Base-by-base conservation (phyloP, 306 rosid genomes). In the Ochetophila trinervis region DNA sequence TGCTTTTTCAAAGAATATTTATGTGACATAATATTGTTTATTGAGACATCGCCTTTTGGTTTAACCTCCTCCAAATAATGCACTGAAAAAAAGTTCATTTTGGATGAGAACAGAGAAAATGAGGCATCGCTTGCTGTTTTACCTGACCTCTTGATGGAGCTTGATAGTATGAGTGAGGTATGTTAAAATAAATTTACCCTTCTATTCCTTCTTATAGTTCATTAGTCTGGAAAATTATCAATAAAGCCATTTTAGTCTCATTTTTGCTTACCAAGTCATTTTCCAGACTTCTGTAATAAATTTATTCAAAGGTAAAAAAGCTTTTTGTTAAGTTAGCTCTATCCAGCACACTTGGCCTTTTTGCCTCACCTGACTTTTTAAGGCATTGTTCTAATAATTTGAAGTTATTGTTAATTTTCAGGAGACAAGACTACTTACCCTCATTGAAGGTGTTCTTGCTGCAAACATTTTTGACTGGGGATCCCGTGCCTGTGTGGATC, bases 381-480 rank as follows among this genome's bases (percentile, higher is more conserved):
- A 66, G 61, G 60, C 65, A 45, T 30, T 53, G 60, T 64, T 80
- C 54, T 47, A 47, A 65, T 68, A 42, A 66, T 74, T 58, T 48
- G 55, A 50, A 70, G 30, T 24, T 56, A 20, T 65, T 57, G 54
- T 67, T 66, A 73, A 59, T 82, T 73, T 72, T 67, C 86, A 94
- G 99, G 95, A 94, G 78, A 74, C 88, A 12, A 90, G 97, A 75
- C 69, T 94, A 42, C 95, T 94, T 67, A 80, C 88, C 15, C 87
- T 94, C 44, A 86, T 94, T 67, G 97, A 90, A 83, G 99, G 99
- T 65, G 97, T 94, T 74, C 99, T 94, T 57, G 99, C 97, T 63
- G 99, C 97, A 22, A 94, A 94, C 77, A 94, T 94, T 65, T 90
- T 94, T 36, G 99, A 94, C 70, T 94, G 99, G 99, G 99, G 99